A percentile compares a stretch with the other conserved stretches of the same genome.
These are phyloP conservation scores for Coemansia biformis DNA, from an alignment of 192 early-diverging fungal genomes.

Conservation along the genomic window DNA sequence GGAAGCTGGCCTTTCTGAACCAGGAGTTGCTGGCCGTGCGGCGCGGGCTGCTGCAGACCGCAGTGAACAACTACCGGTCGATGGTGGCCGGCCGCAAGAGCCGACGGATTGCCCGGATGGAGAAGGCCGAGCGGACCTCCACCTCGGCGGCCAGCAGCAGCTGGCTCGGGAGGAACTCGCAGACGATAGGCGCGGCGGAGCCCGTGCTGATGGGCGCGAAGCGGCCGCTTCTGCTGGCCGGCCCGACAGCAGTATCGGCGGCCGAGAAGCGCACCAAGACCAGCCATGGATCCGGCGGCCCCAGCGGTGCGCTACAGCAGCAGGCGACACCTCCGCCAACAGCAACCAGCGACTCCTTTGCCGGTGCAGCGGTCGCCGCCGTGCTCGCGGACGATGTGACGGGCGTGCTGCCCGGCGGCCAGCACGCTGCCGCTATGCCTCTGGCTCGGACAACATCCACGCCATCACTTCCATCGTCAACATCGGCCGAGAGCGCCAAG, in stretches of 20 bases:
- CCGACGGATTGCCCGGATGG: slow-evolving; percentile 66
- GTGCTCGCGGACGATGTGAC: neutral
- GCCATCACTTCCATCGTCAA: slow-evolving; percentile 1
- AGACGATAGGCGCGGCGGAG: too few relatives aligned
- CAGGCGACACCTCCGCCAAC: slow-evolving; percentile 4
- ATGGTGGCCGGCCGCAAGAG: slow-evolving; percentile 64
- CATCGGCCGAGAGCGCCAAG: slow-evolving; percentile 28
- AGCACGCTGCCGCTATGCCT: neutral
- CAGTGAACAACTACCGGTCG: slow-evolving; percentile 76
- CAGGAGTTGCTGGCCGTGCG: slow-evolving; percentile 57
- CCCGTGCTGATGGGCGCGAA: slow-evolving; percentile 3
- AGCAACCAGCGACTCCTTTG: neutral
- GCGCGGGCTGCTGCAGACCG: slow-evolving; percentile 75
- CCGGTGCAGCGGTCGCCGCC: neutral
- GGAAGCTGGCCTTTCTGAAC: slow-evolving; percentile 80
- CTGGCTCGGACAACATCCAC: neutral
- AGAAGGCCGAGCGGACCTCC: slow-evolving; percentile 52
- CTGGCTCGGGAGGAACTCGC: neutral
- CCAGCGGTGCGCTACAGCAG: neutral
- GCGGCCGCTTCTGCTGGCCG: slow-evolving; percentile 4
- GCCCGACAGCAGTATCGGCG: neutral
- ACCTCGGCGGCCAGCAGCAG: neutral
- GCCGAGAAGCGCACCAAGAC: neutral
- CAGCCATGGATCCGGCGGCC: neutral
- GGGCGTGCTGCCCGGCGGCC: too few relatives aligned